Percentiles rank a stretch among this genome's conserved stretches.
These are phyloP conservation scores for Trichoderma koningii DNA, from an alignment of 2,329 filamentous ascomycete species.

Conservation along the genomic window DNA sequence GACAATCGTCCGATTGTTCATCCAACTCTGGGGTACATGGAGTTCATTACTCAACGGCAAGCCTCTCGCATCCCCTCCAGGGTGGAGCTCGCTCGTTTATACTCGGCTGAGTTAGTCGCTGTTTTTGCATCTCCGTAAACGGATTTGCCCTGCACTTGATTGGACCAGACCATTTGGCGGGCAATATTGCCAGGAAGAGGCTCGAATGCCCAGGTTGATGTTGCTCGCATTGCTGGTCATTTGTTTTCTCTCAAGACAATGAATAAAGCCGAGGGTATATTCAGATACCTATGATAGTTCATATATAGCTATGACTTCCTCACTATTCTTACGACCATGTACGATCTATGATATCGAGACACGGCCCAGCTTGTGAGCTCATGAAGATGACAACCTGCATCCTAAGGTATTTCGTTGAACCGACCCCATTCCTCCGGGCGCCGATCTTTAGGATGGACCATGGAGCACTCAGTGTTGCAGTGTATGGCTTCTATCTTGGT, in stretches of 20 bases:
- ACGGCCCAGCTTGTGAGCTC: too few relatives aligned
- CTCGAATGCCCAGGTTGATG: not conserved
- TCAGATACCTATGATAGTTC: too few relatives aligned
- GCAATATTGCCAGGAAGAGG: not conserved
- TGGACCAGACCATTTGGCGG: not conserved
- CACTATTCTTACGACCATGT: too few relatives aligned
- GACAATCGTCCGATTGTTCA: not conserved
- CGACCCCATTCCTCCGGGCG: too few relatives aligned
- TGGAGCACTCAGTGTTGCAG: constrained; percentile 45
- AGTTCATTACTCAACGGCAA: not conserved
- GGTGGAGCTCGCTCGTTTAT: constrained; percentile 22
- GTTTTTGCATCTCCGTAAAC: constrained; percentile 14
- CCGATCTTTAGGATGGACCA: constrained; percentile 50
- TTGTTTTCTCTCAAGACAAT: too few relatives aligned
- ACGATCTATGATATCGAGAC: too few relatives aligned
- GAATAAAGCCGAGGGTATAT: too few relatives aligned
- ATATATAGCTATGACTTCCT: too few relatives aligned
- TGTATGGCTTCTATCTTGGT: constrained; percentile 51
- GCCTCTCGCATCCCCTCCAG: not conserved
- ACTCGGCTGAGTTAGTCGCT: constrained; percentile 16
- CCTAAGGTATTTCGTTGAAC: too few relatives aligned
- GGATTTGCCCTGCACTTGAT: constrained; percentile 7
- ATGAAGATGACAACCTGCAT: too few relatives aligned
- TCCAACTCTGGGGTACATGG: not conserved
- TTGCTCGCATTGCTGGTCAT: too few relatives aligned